A percentile compares a stretch with the other conserved stretches of the same genome.
These are phyloP conservation scores for Naegleria gruberi DNA, from an alignment of 208 protist species.

Conservation along the genomic window DNA sequence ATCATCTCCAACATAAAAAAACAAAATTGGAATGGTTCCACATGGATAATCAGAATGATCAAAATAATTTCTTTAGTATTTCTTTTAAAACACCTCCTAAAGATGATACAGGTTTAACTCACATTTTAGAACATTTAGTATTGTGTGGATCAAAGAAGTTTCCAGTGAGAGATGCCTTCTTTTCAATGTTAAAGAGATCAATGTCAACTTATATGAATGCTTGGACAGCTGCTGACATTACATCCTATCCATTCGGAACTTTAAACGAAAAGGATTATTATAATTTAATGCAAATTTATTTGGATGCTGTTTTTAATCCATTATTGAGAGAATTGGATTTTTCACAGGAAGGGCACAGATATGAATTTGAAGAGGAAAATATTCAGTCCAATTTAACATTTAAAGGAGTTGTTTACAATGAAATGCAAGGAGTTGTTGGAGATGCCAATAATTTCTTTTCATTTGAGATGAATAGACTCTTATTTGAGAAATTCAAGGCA, in stretches of 20 bases:
- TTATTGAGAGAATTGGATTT: conserved; percentile 27
- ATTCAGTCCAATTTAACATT: neutral
- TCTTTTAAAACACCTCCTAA: conserved; percentile 49
- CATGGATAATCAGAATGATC: conserved; percentile 41
- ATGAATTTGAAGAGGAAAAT: neutral
- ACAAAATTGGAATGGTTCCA: conserved; percentile 24
- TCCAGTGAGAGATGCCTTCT: conserved; percentile 55
- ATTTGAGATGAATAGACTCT: neutral
- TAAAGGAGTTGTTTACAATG: conserved; percentile 7
- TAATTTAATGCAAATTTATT: conserved; percentile 46
- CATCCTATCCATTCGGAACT: conserved; percentile 39
- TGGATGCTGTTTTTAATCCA: conserved; percentile 40
- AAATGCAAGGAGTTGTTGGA: conserved; percentile 12
- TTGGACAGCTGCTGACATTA: conserved; percentile 7
- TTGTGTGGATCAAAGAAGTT: conserved; percentile 56
- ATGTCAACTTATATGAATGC: neutral
- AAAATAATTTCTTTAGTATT: conserved; percentile 56
- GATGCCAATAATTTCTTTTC: conserved; percentile 5
- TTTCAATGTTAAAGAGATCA: conserved; percentile 53
- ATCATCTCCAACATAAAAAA: neutral
- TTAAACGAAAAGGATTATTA: conserved; percentile 39
- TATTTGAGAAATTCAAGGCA: neutral
- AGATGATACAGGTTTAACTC: conserved; percentile 51
- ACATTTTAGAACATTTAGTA: conserved; percentile 57
- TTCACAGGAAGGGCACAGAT: neutral